A percentile compares a stretch with the other conserved stretches of the same genome.
These are phyloP conservation scores for Cryptomeria japonica DNA, from an alignment of 75 land plant species.

Conservation along the genomic window DNA sequence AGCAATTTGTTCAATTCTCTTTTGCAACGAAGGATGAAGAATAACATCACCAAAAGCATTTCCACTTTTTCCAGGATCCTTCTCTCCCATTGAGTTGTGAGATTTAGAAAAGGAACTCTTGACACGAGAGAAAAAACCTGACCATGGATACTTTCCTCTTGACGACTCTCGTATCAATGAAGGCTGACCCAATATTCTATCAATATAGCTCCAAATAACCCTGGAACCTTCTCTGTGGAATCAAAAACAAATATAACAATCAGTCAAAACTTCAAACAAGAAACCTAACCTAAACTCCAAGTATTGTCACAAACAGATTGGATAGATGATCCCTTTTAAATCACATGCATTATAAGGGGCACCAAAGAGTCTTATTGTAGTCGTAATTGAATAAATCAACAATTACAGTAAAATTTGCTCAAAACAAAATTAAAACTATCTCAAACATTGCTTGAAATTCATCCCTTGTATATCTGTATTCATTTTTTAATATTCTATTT, in stretches of 20 bases:
- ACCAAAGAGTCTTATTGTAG: neutral
- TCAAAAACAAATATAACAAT: slow-evolving; percentile 6
- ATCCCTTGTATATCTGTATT: too few species aligned
- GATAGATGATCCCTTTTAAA: neutral
- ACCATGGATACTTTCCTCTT: slow-evolving; percentile 93
- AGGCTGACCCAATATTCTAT: slow-evolving; percentile 90
- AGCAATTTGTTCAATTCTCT: slow-evolving; percentile 74
- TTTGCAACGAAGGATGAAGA: slow-evolving; percentile 79
- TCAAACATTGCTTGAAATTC: neutral
- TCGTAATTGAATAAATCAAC: neutral
- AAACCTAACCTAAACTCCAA: neutral
- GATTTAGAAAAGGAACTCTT: slow-evolving; percentile 19
- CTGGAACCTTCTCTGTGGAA: slow-evolving; percentile 86
- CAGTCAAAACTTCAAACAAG: neutral
- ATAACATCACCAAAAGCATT: slow-evolving; percentile 88
- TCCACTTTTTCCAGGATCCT: slow-evolving; percentile 36
- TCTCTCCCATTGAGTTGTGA: slow-evolving; percentile 23
- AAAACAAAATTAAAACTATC: too few species aligned
- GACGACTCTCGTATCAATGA: slow-evolving; percentile 90
- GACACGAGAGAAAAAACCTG: slow-evolving; percentile 45
- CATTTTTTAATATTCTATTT: too few species aligned
- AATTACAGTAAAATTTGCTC: neutral
- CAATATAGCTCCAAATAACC: slow-evolving; percentile 87
- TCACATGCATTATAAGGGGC: neutral
- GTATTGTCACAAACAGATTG: neutral